These are phyloP conservation scores for Hanseniaspora clermontiae DNA, from an alignment of 805 yeast species.

Conservation along the genomic window DNA sequence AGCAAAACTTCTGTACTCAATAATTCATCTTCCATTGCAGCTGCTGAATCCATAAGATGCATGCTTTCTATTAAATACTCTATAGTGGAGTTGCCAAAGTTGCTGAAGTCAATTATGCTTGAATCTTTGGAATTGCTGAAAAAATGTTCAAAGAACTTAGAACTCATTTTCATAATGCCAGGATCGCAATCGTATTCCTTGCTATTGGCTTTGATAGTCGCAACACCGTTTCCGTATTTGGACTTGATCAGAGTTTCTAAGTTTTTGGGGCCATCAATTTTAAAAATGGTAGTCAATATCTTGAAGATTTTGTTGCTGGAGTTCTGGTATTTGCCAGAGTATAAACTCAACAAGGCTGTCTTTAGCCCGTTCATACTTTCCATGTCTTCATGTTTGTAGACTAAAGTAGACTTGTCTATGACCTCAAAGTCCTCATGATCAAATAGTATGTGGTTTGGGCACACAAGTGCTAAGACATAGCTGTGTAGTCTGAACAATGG, in stretches of 20 bases:
- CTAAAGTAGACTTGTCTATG: constrained; percentile 10
- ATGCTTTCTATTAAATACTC: constrained; percentile 40
- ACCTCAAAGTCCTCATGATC: constrained; percentile 13
- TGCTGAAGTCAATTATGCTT: constrained; percentile 32
- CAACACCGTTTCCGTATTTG: constrained; percentile 27
- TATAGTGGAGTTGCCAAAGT: constrained; percentile 35
- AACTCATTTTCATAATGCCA: constrained; percentile 41
- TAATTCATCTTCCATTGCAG: constrained; percentile 7
- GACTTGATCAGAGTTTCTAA: not conserved
- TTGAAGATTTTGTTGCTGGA: constrained; percentile 5
- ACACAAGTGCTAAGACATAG: constrained; percentile 14
- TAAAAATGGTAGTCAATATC: constrained; percentile 21
- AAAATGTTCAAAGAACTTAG: constrained; percentile 50
- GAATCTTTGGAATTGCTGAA: constrained; percentile 31
- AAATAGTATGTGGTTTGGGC: constrained; percentile 15
- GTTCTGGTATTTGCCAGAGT: not conserved
- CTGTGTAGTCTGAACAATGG: constrained; percentile 21
- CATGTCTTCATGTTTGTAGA: not conserved
- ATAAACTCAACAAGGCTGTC: constrained; percentile 10
- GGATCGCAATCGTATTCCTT: constrained; percentile 38
- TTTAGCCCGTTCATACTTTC: not conserved
- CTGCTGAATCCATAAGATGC: constrained; percentile 35
- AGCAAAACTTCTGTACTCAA: constrained; percentile 17
- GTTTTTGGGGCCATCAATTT: constrained; percentile 18
- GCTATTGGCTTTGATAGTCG: constrained; percentile 35